Evolutionary conservation across 2,329 filamentous ascomycete genomes (phyloP).

Genomic region (Diplodia mutila): DNA sequence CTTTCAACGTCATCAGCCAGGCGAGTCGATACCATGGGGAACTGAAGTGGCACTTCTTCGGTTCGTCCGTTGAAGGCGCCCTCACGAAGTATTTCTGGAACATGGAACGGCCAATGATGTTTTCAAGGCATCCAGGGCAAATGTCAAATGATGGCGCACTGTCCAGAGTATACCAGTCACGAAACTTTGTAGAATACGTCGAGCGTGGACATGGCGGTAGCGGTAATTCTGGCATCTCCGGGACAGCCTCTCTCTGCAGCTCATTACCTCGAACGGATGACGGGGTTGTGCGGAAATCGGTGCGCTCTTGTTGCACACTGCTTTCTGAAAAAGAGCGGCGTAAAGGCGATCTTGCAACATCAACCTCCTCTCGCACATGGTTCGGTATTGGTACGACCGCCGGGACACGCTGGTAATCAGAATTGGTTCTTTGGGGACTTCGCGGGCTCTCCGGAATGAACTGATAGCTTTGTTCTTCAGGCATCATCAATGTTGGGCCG

Average conservation of each 20-base stretch:
- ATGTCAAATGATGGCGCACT: constrained; percentile 74
- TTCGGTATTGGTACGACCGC: constrained; percentile 7
- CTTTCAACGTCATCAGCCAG: constrained; percentile 77
- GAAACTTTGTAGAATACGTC: constrained; percentile 62
- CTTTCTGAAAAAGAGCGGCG: constrained; percentile 21
- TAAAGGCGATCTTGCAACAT: constrained; percentile 1
- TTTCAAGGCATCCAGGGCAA: constrained; percentile 77
- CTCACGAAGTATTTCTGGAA: constrained; percentile 70
- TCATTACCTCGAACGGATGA: not conserved
- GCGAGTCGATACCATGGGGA: constrained; percentile 82
- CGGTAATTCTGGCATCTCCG: constrained; percentile 6
- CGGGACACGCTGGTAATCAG: constrained; percentile 9
- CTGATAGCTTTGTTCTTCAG: constrained; percentile 48
- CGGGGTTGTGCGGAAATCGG: not conserved
- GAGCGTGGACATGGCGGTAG: constrained; percentile 72
- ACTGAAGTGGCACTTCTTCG: constrained; percentile 77
- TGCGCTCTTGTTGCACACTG: not conserved
- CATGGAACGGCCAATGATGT: constrained; percentile 68
- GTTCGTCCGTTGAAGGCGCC: constrained; percentile 60
- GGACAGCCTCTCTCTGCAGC: not conserved
- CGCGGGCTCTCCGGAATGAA: constrained; percentile 33
- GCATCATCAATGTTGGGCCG: constrained; percentile 42
- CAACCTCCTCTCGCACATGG: constrained; percentile 9
- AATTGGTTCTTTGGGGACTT: constrained; percentile 1
- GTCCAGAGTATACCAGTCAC: constrained; percentile 81